phyloP scores from a whole-genome alignment of 495 filamentous ascomycete species.

The Xylaria bambusicola region DNA sequence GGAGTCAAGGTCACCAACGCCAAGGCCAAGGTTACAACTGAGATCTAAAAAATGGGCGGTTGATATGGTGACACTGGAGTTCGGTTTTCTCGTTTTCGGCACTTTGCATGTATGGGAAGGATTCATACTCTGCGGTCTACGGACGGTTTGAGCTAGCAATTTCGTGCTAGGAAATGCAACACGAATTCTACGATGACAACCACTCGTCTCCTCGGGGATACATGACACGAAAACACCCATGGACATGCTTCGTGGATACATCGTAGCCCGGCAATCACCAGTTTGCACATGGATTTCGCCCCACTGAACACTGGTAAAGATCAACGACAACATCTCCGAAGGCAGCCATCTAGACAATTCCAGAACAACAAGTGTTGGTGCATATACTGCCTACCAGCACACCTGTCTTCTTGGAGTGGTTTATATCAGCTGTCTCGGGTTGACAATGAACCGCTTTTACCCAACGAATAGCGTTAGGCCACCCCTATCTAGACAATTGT shows the following conservation, averaged over 20 bases:
- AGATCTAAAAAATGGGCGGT: slow-evolving; percentile 66
- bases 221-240: slow-evolving; percentile 15
- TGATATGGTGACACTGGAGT: slow-evolving; percentile 31
- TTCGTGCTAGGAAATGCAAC: slow-evolving; percentile 38
- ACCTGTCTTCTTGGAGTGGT: not conserved
- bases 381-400: too few relatives aligned
- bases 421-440: not conserved
- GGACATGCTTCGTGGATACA: slow-evolving; percentile 14
- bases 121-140: slow-evolving; percentile 39
- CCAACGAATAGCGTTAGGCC: not conserved
- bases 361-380: too few relatives aligned
- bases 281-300: slow-evolving; percentile 5
- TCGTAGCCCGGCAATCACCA: not conserved
- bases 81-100: slow-evolving; percentile 41
- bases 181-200: slow-evolving; percentile 38
- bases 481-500: slow-evolving; percentile 7
- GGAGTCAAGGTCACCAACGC: slow-evolving; percentile 99
- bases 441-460: not conserved
- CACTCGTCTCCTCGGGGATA: slow-evolving; percentile 20
- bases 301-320: slow-evolving; percentile 1
- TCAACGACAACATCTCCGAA: slow-evolving; percentile 4
- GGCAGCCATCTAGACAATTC: slow-evolving; percentile 2
- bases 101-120: slow-evolving; percentile 41
- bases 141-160: slow-evolving; percentile 40
- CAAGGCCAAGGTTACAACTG: slow-evolving; percentile 96